phyloP scores from a whole-genome alignment of 192 early-diverging fungal species.

The Entomortierella parvispora region DNA sequence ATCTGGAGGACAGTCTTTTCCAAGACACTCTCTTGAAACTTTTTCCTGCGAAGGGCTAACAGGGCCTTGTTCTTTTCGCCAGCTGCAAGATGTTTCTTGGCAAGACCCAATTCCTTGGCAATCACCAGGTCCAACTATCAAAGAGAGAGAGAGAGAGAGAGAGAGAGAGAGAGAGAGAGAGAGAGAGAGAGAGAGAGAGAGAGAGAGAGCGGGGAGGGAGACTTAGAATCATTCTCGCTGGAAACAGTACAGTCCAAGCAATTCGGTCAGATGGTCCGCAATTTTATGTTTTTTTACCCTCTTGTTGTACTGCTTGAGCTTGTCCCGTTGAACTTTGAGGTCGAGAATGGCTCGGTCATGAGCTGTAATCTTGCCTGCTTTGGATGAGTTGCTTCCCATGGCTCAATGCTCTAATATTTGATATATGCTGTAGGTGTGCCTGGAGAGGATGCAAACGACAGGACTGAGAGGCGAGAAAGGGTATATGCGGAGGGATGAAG shows the following conservation, averaged over 20 bases:
- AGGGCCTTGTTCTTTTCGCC: conserved; percentile 86
- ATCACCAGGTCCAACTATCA: conserved; percentile 82
- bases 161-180: not conserved
- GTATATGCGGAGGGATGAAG: not conserved
- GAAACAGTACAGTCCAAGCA: not conserved
- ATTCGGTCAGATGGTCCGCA: no score
- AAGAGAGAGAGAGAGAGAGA: not conserved
- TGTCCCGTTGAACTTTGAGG: conserved; percentile 96
- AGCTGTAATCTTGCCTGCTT: conserved; percentile 73
- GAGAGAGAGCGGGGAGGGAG: not conserved
- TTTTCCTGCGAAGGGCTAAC: conserved; percentile 94
- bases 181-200: not conserved
- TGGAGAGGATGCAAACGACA: no score
- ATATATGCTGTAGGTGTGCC: not conserved
- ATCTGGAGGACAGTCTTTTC: conserved; percentile 89
- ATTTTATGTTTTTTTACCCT: conserved; percentile 67
- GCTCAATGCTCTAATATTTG: not conserved
- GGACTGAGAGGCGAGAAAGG: not conserved
- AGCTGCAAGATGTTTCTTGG: conserved; percentile 76
- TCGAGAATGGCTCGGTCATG: conserved; percentile 96
- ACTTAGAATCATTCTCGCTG: not conserved
- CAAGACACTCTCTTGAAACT: conserved; percentile 92
- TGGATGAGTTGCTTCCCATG: not conserved
- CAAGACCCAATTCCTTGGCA: conserved; percentile 83
- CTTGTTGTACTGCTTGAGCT: conserved; percentile 91